Evolutionary conservation across 2,329 filamentous ascomycete species (phyloP).

Genomic region (Penicillium sp.): DNA sequence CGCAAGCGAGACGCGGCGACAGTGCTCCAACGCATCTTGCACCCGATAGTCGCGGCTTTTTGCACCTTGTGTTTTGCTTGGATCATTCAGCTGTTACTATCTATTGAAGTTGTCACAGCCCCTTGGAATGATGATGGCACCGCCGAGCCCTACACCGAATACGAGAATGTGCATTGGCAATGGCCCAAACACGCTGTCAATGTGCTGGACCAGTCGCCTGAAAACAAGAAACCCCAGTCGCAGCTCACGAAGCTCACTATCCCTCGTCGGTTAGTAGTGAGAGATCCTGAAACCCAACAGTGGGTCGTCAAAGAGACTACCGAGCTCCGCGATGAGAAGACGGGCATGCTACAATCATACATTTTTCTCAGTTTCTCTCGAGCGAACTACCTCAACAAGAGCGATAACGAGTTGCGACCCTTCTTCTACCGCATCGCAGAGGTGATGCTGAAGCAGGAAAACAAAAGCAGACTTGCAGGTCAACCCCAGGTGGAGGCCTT

Average conservation of each 20-base stretch:
- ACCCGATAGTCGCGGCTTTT: conserved; percentile 5
- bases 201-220: conserved; percentile 13
- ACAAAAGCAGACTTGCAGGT: neutral
- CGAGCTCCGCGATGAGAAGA: conserved; percentile 13
- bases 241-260: conserved; percentile 11
- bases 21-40: neutral
- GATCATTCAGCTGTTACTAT: conserved; percentile 16
- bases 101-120: conserved; percentile 11
- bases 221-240: conserved; percentile 11
- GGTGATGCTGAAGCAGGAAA: neutral
- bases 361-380: conserved; percentile 21
- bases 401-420: neutral
- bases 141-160: conserved; percentile 12
- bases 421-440: neutral
- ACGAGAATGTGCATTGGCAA: conserved; percentile 17
- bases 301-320: conserved; percentile 12
- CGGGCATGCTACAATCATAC: conserved; percentile 15
- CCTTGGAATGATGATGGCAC: conserved; percentile 13
- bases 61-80: conserved; percentile 11
- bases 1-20: neutral
- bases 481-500: conserved; percentile 12
- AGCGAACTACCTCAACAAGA: conserved; percentile 6
- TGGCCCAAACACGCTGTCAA: conserved; percentile 21
- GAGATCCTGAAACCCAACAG: conserved; percentile 1
- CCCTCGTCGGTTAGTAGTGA: conserved; percentile 15